phyloP scores from a whole-genome alignment of 352 stramenopile species.

The Blastocystis sp. region DNA sequence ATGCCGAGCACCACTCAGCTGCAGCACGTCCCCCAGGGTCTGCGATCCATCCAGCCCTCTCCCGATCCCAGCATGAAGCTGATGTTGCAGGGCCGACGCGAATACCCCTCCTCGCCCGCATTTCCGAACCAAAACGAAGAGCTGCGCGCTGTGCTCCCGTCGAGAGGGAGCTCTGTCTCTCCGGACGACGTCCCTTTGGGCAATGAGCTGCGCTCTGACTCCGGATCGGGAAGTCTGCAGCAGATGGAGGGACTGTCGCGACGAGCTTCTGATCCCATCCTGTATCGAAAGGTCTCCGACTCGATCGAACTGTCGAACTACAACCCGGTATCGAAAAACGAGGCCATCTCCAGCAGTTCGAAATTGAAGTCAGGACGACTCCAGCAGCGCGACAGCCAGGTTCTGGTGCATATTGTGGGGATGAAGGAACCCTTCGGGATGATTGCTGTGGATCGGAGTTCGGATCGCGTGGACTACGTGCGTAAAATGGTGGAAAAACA shows the following conservation, averaged over 20 bases:
- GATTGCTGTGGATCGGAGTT: not conserved
- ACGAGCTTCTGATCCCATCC: not conserved
- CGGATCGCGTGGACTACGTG: constrained; percentile 42
- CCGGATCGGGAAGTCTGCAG: not conserved
- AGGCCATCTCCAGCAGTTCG: not conserved
- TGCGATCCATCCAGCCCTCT: not conserved
- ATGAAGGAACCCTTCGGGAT: constrained; percentile 40
- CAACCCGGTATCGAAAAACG: not conserved
- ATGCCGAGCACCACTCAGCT: no score
- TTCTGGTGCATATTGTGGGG: constrained; percentile 26
- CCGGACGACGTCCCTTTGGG: not conserved
- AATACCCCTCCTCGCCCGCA: not conserved
- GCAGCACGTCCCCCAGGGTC: no score
- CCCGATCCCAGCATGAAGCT: not conserved
- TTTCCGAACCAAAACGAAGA: not conserved
- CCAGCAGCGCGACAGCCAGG: not conserved
- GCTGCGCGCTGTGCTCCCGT: not conserved
- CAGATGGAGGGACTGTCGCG: not conserved
- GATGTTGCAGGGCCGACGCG: not conserved
- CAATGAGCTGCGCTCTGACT: not conserved
- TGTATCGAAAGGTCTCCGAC: not conserved
- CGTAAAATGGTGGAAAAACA: constrained; percentile 49
- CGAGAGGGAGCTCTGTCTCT: not conserved
- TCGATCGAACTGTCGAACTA: not conserved
- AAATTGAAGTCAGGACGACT: not conserved